A percentile compares a stretch with the other conserved stretches of the same genome.
phyloP scores from a whole-genome alignment of 2,329 filamentous ascomycete genomes.

The Sarocladium brachiariae region DNA sequence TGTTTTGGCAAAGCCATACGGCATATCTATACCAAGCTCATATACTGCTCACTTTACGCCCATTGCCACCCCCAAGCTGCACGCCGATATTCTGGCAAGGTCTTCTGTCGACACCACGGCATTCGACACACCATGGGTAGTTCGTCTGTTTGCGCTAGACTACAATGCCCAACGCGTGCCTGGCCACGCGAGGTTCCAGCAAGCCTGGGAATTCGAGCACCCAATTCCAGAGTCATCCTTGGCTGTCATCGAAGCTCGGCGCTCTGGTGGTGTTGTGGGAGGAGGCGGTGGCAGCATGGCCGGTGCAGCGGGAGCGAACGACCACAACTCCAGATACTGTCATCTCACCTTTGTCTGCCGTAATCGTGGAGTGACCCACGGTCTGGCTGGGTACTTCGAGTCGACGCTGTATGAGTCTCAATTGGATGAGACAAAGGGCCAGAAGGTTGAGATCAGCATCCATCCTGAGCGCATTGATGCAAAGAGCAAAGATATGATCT shows the following conservation, averaged over 20 bases:
- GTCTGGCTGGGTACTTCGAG: conserved; percentile 91
- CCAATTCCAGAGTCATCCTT: conserved; percentile 58
- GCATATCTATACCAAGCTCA: conserved; percentile 87
- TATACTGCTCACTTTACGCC: conserved; percentile 95
- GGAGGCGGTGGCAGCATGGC: conserved; percentile 67
- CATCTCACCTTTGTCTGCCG: conserved; percentile 71
- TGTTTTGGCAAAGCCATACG: conserved; percentile 68
- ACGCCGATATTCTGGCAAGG: conserved; percentile 70
- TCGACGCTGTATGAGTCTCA: conserved; percentile 74
- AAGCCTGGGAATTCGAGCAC: conserved; percentile 75
- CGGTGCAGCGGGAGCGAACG: conserved; percentile 74
- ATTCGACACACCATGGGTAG: conserved; percentile 90
- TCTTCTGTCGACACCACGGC: conserved; percentile 57
- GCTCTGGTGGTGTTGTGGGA: conserved; percentile 56
- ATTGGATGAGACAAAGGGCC: conserved; percentile 25
- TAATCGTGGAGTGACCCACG: conserved; percentile 78
- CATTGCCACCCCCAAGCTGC: conserved; percentile 77
- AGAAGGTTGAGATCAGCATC: conserved; percentile 79
- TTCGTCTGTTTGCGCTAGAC: conserved; percentile 84
- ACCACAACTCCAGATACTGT: conserved; percentile 82
- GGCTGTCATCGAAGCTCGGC: conserved; percentile 46
- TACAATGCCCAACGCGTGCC: conserved; percentile 63
- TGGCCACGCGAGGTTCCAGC: conserved; percentile 59
- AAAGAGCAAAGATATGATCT: conserved; percentile 98
- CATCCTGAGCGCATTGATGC: conserved; percentile 84